Evolutionary conservation across 306 rosid species (phyloP).

Genomic region (Senna tora): DNA sequence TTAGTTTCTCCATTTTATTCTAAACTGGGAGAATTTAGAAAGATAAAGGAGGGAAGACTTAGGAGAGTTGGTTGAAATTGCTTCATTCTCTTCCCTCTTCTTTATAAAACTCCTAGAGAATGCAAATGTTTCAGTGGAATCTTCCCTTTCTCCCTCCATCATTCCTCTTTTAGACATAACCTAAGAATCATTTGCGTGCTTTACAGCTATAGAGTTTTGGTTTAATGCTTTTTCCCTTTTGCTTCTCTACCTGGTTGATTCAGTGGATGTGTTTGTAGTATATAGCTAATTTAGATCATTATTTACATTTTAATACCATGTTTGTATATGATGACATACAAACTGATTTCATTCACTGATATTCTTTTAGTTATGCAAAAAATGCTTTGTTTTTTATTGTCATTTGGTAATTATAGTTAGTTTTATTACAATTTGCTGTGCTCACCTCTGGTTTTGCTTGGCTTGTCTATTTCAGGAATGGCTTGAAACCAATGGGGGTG

Average conservation of each 20-base stretch:
- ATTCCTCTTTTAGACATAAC: background rate
- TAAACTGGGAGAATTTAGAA: background rate
- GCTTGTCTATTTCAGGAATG: slow-evolving; percentile 72
- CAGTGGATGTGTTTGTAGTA: background rate
- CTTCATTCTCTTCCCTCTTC: background rate
- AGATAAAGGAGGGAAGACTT: background rate
- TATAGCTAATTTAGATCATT: background rate
- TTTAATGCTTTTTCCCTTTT: background rate
- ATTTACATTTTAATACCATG: background rate
- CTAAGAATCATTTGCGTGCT: background rate
- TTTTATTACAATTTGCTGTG: slow-evolving; percentile 1
- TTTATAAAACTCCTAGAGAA: background rate
- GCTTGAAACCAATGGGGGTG: slow-evolving; percentile 76
- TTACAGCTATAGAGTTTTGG: background rate
- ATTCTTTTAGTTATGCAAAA: slow-evolving; percentile 10
- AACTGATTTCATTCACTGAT: background rate
- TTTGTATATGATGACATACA: background rate
- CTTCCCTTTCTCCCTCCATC: background rate
- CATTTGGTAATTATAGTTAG: slow-evolving; percentile 7
- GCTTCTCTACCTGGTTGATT: background rate
- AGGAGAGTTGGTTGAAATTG: background rate
- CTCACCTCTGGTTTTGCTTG: slow-evolving; percentile 35
- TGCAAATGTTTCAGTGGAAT: background rate
- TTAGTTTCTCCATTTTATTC: background rate
- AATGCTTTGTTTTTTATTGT: background rate